These are phyloP conservation scores for Aspergillus piperis DNA, from an alignment of 2,329 filamentous ascomycete species.

Conservation along the genomic window DNA sequence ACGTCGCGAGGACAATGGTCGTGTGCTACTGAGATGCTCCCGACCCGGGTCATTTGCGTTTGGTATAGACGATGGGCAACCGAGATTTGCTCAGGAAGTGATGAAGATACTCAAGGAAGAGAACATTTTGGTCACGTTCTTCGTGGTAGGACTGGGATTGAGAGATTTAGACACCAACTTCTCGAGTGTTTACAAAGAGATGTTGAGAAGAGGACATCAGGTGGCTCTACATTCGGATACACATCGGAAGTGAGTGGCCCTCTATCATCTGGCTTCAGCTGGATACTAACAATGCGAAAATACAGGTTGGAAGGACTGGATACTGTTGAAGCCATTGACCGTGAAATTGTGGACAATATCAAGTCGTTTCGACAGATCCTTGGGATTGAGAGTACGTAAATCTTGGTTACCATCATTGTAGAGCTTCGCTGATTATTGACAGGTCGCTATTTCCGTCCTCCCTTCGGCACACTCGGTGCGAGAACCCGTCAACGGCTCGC, in stretches of 20 bases:
- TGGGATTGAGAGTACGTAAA: constrained; percentile 35
- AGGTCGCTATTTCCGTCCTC: constrained; percentile 66
- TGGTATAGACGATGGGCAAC: constrained; percentile 69
- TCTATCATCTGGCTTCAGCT: neutral
- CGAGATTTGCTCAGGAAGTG: constrained; percentile 60
- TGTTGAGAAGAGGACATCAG: constrained; percentile 65
- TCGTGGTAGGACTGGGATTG: constrained; percentile 67
- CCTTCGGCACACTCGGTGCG: constrained; percentile 68
- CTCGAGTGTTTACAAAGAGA: constrained; percentile 64
- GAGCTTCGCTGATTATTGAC: constrained; percentile 4
- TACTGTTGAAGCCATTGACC: constrained; percentile 36
- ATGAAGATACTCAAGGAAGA: constrained; percentile 64
- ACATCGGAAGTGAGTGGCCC: constrained; percentile 57
- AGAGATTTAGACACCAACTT: constrained; percentile 62
- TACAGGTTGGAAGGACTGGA: constrained; percentile 41
- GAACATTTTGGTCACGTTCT: constrained; percentile 68
- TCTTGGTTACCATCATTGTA: neutral
- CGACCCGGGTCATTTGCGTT: constrained; percentile 71
- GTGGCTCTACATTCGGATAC: constrained; percentile 69
- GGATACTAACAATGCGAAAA: neutral
- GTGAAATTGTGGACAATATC: constrained; percentile 39
- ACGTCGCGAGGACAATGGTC: constrained; percentile 62
- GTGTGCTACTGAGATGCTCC: constrained; percentile 64
- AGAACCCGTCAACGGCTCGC: constrained; percentile 66
- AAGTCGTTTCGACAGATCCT: constrained; percentile 34